Evolutionary conservation across 371 early-diverging fungal species (phyloP).

Genomic region (Umbelopsis sp.): DNA sequence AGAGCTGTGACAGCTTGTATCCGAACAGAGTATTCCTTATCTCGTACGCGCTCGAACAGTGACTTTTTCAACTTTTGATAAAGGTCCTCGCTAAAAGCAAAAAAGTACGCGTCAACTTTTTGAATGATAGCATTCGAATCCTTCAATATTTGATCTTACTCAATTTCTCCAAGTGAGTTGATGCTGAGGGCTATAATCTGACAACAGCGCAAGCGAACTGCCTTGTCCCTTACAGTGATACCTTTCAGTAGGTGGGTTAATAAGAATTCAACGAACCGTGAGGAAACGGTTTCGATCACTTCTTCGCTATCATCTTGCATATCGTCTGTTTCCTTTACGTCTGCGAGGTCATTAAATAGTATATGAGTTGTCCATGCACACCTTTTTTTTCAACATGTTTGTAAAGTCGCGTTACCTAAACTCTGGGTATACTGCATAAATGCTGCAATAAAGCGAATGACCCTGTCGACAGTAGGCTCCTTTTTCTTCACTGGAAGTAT

Average conservation of each 20-base stretch:
- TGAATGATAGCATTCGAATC: neutral
- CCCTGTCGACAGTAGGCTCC: conserved; percentile 73
- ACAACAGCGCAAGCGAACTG: conserved; percentile 78
- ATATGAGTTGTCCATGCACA: neutral
- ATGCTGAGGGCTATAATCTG: conserved; percentile 80
- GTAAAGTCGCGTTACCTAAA: conserved; percentile 43
- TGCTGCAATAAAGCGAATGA: conserved; percentile 74
- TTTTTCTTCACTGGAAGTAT: conserved; percentile 74
- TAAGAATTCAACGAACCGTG: conserved; percentile 73
- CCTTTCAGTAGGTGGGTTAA: conserved; percentile 75
- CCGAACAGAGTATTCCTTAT: conserved; percentile 84
- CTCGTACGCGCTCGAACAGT: conserved; percentile 73
- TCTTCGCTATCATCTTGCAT: conserved; percentile 38
- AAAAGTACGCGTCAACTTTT: neutral
- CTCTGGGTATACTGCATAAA: conserved; percentile 76
- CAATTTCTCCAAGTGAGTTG: conserved; percentile 78
- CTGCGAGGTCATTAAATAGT: neutral
- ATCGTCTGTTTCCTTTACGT: conserved; percentile 24
- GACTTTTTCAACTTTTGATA: conserved; percentile 68
- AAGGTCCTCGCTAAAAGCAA: conserved; percentile 66
- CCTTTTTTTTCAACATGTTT: neutral
- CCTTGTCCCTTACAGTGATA: conserved; percentile 72
- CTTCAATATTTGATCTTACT: conserved; percentile 51
- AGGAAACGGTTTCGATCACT: conserved; percentile 61
- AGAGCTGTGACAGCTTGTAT: conserved; percentile 81